Base-by-base conservation (phyloP, 2,329 filamentous ascomycete genomes). In the Rutstroemia sp. region DNA sequence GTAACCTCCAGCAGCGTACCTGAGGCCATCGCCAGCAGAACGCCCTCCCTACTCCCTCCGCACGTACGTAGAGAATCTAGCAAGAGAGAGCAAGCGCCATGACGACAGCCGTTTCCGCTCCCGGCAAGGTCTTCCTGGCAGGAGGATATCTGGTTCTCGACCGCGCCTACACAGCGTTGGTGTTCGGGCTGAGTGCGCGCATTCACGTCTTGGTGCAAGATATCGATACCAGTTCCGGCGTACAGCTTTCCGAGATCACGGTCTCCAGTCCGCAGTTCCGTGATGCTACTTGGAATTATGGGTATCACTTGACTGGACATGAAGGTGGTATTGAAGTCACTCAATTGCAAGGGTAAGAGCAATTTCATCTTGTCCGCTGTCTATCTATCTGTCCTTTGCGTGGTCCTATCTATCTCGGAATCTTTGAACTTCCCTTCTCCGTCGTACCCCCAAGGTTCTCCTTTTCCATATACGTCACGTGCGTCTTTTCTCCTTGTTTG, bases 121-220 rank as follows among this genome's bases (percentile, higher is more conserved):
- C 94, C 17, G 94, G 94, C 65, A 99, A 99, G 76, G 94, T 99
- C 59, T 82, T 99, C 62, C 81, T 97, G 54, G 90, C 92, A 4
- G 94, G 94, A 61, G 94, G 94, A 60, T 99, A 97, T 73, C 84
- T 97, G 47, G 92, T 96, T 21, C 84, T 99, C 47, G 92, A 97
- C 75, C 84, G 89, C 59, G 77, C 81, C 59, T 91, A 96, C 73
- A 94, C 88, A 3, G 92, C 86, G 27, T 73, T 89, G 54, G 80
- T 89, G 59, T 80, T 86, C 67, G 84, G 84, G 30, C 79, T 88
- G 56, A 81, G 81, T 67, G 82, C 85, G 46, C 76, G 85, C 61
- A 85, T 89, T 73, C 84, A 84, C 63, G 79, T 86, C 58, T 69
- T 86, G 57, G 80, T 82, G 8, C 73, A 75, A 50, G 76, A 78